phyloP scores from a whole-genome alignment of 768 basidiomycete genomes.

The Candolleomyces efflorescens region DNA sequence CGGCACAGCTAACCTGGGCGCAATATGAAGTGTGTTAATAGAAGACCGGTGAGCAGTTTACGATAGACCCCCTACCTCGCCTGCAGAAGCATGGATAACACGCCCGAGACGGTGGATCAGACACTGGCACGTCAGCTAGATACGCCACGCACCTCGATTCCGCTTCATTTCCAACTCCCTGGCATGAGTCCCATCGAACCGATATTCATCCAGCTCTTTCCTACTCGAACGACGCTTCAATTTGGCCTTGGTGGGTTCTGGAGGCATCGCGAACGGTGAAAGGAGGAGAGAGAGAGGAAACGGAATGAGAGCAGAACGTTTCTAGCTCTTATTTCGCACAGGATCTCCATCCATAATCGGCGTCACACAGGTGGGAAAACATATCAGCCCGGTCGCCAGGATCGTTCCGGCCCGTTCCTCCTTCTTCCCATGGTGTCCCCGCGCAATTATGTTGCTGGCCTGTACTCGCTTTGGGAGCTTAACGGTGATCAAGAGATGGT shows the following conservation, averaged over 20 bases:
- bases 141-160: conserved; percentile 44
- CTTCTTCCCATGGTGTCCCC: too few relatives aligned
- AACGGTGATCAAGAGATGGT: too few relatives aligned
- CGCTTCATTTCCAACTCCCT: conserved; percentile 73
- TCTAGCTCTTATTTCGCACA: background rate
- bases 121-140: conserved; percentile 7
- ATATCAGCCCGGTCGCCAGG: background rate
- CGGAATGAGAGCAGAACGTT: background rate
- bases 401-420: background rate
- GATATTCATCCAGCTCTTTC: conserved; percentile 46
- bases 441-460: too few relatives aligned
- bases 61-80: conserved; percentile 20
- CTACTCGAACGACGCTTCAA: conserved; percentile 45
- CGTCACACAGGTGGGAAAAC: background rate
- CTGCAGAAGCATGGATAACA: conserved; percentile 18
- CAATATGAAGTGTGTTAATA: conserved; percentile 7
- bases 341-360: background rate
- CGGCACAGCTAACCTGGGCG: conserved; percentile 66
- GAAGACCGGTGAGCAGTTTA: background rate
- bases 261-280: conserved; percentile 40
- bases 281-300: background rate
- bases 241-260: conserved; percentile 49
- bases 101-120: conserved; percentile 1
- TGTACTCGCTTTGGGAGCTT: too few relatives aligned
- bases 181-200: conserved; percentile 49